Evolutionary conservation across 2,329 filamentous ascomycete species (phyloP).

Genomic region (Xylaria arbuscula): DNA sequence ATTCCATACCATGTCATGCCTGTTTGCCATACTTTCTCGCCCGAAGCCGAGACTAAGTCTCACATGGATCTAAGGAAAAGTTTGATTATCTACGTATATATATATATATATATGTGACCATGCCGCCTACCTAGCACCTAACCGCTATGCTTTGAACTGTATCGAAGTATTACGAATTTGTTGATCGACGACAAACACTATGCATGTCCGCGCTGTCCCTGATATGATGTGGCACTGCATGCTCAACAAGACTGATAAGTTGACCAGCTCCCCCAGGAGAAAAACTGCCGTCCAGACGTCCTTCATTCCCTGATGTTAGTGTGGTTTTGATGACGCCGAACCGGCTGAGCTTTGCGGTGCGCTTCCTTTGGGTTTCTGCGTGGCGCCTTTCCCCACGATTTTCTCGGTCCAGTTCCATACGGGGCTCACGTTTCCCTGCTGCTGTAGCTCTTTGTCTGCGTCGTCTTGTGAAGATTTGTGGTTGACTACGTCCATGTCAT

Average conservation of each 20-base stretch:
- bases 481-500: slow-evolving; percentile 47
- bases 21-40: not conserved
- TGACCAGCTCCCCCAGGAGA: not conserved
- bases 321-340: slow-evolving; percentile 6
- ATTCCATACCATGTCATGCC: not conserved
- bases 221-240: not conserved
- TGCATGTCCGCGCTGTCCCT: slow-evolving; percentile 10
- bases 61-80: slow-evolving; percentile 12
- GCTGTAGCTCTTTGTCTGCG: slow-evolving; percentile 35
- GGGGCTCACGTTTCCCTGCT: slow-evolving; percentile 39
- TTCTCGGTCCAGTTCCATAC: slow-evolving; percentile 59
- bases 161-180: slow-evolving; percentile 19
- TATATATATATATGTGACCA: not conserved
- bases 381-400: slow-evolving; percentile 55
- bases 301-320: not conserved
- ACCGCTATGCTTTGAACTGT: slow-evolving; percentile 18
- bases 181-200: slow-evolving; percentile 1
- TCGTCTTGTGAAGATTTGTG: slow-evolving; percentile 31
- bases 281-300: not conserved
- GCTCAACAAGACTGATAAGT: not conserved
- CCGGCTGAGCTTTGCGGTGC: slow-evolving; percentile 38
- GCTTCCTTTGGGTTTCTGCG: slow-evolving; percentile 37
- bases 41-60: not conserved
- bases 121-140: slow-evolving; percentile 19
- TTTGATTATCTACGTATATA: slow-evolving; percentile 6